These are phyloP conservation scores for Chrysophaeum taylorii DNA, from an alignment of 352 stramenopile genomes.

Conservation along the genomic window DNA sequence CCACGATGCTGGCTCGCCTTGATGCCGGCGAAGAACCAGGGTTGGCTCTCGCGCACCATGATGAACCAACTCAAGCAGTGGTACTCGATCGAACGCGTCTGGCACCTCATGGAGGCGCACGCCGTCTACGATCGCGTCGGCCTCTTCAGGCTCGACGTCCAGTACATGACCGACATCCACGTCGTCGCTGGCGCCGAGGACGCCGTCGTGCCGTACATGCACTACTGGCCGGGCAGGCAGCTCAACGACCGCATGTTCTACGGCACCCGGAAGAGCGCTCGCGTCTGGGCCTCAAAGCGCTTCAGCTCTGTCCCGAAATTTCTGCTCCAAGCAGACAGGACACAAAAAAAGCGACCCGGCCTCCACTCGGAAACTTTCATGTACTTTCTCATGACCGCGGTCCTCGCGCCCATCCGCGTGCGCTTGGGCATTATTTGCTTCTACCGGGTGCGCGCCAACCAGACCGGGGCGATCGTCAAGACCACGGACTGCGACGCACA, in stretches of 20 bases:
- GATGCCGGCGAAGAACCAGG: neutral
- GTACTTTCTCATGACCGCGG: constrained; percentile 16
- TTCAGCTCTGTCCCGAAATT: constrained; percentile 14
- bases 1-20: constrained; percentile 5
- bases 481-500: no score
- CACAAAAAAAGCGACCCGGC: no score
- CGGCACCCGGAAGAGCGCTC: constrained; percentile 12
- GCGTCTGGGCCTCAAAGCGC: constrained; percentile 20
- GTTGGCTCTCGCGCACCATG: neutral
- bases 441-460: no score
- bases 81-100: constrained; percentile 15
- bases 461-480: no score
- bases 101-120: constrained; percentile 11
- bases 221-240: neutral
- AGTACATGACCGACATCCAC: constrained; percentile 18
- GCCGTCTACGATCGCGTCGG: constrained; percentile 18
- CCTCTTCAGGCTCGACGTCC: constrained; percentile 24
- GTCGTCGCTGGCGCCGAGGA: constrained; percentile 12
- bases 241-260: constrained; percentile 29
- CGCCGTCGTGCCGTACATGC: neutral
- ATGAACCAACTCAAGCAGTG: constrained; percentile 22
- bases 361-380: constrained; percentile 24
- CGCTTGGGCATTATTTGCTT: no score
- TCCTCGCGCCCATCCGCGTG: no score
- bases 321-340: no score